Evolutionary conservation across 495 filamentous ascomycete species (phyloP), one percentile per base, ranked within the genome.

Genomic region (Trichoderma reesei): DNA sequence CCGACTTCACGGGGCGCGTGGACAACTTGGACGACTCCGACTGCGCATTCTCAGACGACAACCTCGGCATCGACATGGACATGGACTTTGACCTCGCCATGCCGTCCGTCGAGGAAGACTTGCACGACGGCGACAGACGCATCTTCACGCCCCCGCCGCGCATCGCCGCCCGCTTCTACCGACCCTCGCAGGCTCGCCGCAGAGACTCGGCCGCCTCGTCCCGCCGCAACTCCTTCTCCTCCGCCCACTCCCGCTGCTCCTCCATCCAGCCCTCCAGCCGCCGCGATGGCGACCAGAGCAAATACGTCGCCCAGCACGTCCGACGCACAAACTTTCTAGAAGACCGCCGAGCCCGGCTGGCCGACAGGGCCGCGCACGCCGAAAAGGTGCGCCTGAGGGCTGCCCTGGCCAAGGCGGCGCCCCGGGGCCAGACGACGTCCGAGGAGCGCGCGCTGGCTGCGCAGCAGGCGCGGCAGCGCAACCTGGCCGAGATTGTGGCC

Each of bases 351-450:
- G 94, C 92, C 7, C 86, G 92, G 59, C 83, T 98, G 34, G 94
- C 95, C 62, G 94, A 96, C 72, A 85, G 93, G 51, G 95, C 93
- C 11, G 90, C 91, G 51, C 91, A 98, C 77, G 94, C 92, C 59
- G 94, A 98, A 73, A 92, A 96, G 77, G 94, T 98, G n/a, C 90
- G 94, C 64, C 78, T 94, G 63, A 88, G 89, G 63, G 94, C 90
- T 54, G 91, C 90, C n/a, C 74, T 90, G 63, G 88, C 88, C 38
- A 96, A 92, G 79, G 88, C 89, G 42, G 84, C 86, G 14, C 86
- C 85, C 18, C 82, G 84, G 44, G 78, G 77, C 63, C 81, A 69
- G 42, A 80, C 67, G 48, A 85, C 86, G 71, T 84, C 85, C 66
- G 91, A 97, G 74, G 90, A 94, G 76, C 78, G 88, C 67, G 92